Evolutionary conservation across 345 rosid genomes (phyloP).

Genomic region (Litchi chinensis): DNA sequence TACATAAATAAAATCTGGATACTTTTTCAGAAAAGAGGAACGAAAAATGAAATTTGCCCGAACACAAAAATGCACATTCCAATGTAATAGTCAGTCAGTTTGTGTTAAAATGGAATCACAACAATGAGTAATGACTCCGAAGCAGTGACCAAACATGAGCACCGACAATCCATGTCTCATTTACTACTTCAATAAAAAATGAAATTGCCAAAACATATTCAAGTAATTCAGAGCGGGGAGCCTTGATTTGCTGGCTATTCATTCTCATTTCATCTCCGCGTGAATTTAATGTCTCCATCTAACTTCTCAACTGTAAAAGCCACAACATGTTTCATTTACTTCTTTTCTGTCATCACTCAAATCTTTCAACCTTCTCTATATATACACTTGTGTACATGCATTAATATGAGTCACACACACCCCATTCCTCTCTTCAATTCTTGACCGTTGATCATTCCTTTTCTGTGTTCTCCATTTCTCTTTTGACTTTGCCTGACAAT

Average conservation of each 20-base stretch:
- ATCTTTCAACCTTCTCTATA: constrained; percentile 15
- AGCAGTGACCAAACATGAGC: neutral
- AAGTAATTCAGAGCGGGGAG: neutral
- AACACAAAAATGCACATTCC: too few relatives aligned
- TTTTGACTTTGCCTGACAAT: constrained; percentile 24
- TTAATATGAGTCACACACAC: constrained; percentile 19
- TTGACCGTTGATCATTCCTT: neutral
- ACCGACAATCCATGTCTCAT: neutral
- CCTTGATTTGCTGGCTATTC: neutral
- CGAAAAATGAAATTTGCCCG: too few relatives aligned
- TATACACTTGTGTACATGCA: constrained; percentile 23
- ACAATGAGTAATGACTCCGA: neutral
- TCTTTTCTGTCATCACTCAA: neutral
- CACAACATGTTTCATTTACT: neutral
- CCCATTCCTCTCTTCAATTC: neutral
- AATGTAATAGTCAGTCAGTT: too few relatives aligned
- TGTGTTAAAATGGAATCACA: too few relatives aligned
- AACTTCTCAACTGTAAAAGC: constrained; percentile 31
- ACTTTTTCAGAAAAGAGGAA: too few relatives aligned
- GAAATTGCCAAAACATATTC: neutral
- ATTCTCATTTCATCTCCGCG: constrained; percentile 28
- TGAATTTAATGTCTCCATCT: constrained; percentile 35
- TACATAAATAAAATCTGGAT: too few relatives aligned
- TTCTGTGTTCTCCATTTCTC: neutral
- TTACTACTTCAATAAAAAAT: neutral